Conservation (phyloP, 192 early-diverging fungal species). For the Coemansia sp. region DNA sequence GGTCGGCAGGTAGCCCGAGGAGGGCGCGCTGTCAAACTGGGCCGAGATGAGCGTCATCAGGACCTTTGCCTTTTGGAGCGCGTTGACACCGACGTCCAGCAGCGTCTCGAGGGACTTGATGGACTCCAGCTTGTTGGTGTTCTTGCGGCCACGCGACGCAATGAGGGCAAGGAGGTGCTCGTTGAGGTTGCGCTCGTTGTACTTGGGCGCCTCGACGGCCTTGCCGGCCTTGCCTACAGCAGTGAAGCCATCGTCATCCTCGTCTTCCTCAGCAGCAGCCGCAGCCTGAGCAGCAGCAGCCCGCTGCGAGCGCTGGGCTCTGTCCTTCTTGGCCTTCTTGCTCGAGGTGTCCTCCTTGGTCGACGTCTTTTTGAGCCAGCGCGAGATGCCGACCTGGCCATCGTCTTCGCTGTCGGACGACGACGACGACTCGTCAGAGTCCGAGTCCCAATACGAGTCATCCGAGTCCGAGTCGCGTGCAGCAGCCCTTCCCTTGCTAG, state of each 20-base stretch:
- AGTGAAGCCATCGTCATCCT: slow-evolving; percentile 70
- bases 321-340: slow-evolving; percentile 50
- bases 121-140: slow-evolving; percentile 83
- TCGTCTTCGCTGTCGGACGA: slow-evolving; percentile 30
- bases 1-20: slow-evolving; percentile 69
- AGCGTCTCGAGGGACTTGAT: slow-evolving; percentile 71
- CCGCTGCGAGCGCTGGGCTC: slow-evolving; percentile 25
- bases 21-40: slow-evolving; percentile 82
- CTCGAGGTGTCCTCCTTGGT: slow-evolving; percentile 21
- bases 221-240: slow-evolving; percentile 72
- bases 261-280: slow-evolving; percentile 23
- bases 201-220: slow-evolving; percentile 60
- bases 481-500: slow-evolving; percentile 11
- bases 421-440: slow-evolving; percentile 30
- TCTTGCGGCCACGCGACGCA: slow-evolving; percentile 93
- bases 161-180: slow-evolving; percentile 79
- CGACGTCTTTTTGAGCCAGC: slow-evolving; percentile 55
- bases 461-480: slow-evolving; percentile 20
- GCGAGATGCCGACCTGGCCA: slow-evolving; percentile 27
- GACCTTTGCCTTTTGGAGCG: slow-evolving; percentile 83
- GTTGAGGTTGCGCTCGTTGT: slow-evolving; percentile 78
- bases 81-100: slow-evolving; percentile 62
- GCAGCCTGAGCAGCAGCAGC: slow-evolving; percentile 13
- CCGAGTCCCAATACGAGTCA: slow-evolving; percentile 35
- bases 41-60: slow-evolving; percentile 86